Evolutionary conservation across 768 basidiomycete species (phyloP).

Genomic region (Tulasnella sp.): DNA sequence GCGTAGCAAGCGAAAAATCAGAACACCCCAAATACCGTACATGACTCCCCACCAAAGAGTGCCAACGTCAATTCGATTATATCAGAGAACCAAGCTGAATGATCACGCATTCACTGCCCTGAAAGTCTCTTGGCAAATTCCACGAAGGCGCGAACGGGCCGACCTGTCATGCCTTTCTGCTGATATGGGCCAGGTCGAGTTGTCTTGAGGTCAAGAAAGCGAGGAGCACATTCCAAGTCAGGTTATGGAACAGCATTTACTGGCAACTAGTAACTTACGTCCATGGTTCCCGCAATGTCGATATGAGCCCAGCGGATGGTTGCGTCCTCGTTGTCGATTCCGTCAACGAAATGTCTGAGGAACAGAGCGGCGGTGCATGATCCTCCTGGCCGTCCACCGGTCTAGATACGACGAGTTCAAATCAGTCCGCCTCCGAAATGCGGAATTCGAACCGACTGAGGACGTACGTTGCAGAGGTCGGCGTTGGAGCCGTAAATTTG

Average conservation of each 20-base stretch:
- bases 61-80: no score
- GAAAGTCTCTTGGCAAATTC: constrained; percentile 35
- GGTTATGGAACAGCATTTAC: background rate
- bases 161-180: constrained; percentile 74
- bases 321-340: constrained; percentile 61
- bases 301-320: constrained; percentile 79
- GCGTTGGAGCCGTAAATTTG: constrained; percentile 77
- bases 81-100: no score
- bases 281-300: constrained; percentile 72
- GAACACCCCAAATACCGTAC: no score
- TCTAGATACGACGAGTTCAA: constrained; percentile 41
- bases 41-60: no score
- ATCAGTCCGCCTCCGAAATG: background rate
- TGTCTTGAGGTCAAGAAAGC: constrained; percentile 39
- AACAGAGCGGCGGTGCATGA: constrained; percentile 81
- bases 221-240: background rate
- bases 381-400: constrained; percentile 68
- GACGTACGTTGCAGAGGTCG: constrained; percentile 69
- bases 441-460: background rate
- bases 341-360: constrained; percentile 77
- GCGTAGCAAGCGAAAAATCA: no score
- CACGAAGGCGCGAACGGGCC: constrained; percentile 54
- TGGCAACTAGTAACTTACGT: constrained; percentile 43
- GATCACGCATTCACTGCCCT: background rate
- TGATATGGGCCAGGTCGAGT: constrained; percentile 58